phyloP scores from a whole-genome alignment of 2,329 filamentous ascomycete genomes.

The Lecanosticta acicola region DNA sequence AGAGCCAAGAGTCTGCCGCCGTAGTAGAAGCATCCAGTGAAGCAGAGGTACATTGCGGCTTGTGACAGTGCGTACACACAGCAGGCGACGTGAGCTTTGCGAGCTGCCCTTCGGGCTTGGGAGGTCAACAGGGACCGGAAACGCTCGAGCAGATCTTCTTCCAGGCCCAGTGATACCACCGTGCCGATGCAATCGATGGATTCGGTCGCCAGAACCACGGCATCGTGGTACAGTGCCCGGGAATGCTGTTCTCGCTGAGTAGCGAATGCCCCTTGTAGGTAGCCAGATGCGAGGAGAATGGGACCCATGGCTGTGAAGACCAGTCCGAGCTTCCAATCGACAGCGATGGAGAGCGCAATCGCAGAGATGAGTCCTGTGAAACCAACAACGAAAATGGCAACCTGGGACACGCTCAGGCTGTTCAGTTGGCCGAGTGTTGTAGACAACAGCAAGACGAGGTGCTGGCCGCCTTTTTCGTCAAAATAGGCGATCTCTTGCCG shows the following conservation, averaged over 20 bases:
- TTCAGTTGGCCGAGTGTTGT: too few species aligned
- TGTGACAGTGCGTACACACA: neutral
- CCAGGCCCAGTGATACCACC: neutral
- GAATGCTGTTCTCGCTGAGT: too few species aligned
- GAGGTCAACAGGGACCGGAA: neutral
- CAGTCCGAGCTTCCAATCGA: conserved; percentile 33
- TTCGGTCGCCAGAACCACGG: too few species aligned
- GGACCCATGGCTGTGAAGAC: conserved; percentile 26
- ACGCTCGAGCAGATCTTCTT: neutral
- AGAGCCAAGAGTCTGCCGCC: neutral
- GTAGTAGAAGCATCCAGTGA: neutral
- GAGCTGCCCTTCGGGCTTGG: neutral
- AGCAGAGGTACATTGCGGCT: neutral
- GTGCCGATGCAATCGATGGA: too few species aligned
- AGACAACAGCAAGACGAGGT: too few species aligned
- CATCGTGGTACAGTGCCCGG: too few species aligned
- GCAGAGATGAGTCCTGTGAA: conserved; percentile 27
- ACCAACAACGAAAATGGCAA: conserved; percentile 31
- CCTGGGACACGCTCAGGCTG: too few species aligned
- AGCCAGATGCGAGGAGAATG: conserved; percentile 27
- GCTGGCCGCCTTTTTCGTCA: conserved; percentile 44
- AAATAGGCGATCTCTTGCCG: conserved; percentile 34
- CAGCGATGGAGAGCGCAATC: conserved; percentile 25
- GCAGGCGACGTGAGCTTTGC: neutral
- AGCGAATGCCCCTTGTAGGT: too few species aligned